Conservation (phyloP, 495 filamentous ascomycete genomes). For the Rostrohypoxylon terebratum region DNA sequence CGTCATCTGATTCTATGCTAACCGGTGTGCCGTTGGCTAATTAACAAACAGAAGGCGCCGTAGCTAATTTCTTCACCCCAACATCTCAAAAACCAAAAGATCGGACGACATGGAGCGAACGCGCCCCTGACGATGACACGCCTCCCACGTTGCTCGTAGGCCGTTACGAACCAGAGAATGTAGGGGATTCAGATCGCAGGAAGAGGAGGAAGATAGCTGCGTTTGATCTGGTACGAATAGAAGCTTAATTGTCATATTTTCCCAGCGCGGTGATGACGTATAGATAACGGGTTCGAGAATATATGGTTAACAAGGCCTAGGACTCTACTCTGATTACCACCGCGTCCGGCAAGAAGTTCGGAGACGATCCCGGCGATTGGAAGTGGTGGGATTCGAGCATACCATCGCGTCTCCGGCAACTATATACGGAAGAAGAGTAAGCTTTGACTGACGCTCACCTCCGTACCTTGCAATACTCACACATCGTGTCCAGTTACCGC, state of each 20-base stretch:
- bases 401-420: slow-evolving; percentile 69
- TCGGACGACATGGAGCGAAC: slow-evolving; percentile 77
- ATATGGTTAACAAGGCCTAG: slow-evolving; percentile 55
- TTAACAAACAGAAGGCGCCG: slow-evolving; percentile 66
- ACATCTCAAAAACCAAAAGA: slow-evolving; percentile 86
- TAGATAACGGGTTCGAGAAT: neutral
- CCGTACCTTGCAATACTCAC: slow-evolving; percentile 18
- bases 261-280: slow-evolving; percentile 14
- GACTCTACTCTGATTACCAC: slow-evolving; percentile 89
- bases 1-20: slow-evolving; percentile 3
- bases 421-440: slow-evolving; percentile 77
- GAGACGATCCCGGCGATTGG: slow-evolving; percentile 81
- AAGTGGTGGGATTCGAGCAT: slow-evolving; percentile 90
- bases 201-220: slow-evolving; percentile 77
- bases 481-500: slow-evolving; percentile 67
- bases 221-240: slow-evolving; percentile 83
- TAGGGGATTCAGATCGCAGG: slow-evolving; percentile 39
- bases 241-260: slow-evolving; percentile 1
- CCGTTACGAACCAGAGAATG: slow-evolving; percentile 66
- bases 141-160: slow-evolving; percentile 77
- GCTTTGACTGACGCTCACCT: slow-evolving; percentile 29
- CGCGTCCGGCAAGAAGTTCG: slow-evolving; percentile 82
- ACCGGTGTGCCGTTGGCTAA: slow-evolving; percentile 8
- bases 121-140: slow-evolving; percentile 57
- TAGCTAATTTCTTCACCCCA: slow-evolving; percentile 91